Conservation (phyloP, 169 alveolate species). For the Plasmodium coatneyi region DNA sequence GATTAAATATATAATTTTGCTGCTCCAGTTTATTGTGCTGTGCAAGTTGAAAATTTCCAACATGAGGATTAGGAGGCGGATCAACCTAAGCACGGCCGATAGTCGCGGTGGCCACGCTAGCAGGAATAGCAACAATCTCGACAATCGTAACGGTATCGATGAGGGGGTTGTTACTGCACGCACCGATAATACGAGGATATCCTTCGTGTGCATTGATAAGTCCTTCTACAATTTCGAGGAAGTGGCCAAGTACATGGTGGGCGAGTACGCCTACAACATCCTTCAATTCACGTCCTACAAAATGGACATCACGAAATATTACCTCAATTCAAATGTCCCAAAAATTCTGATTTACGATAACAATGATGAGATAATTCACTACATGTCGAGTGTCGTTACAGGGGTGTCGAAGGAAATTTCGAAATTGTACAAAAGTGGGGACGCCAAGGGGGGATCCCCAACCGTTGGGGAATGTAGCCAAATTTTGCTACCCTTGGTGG, state of each 20-base stretch:
- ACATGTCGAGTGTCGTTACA: constrained; percentile 56
- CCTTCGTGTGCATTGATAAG: constrained; percentile 63
- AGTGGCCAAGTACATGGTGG: constrained; percentile 73
- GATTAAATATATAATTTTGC: constrained; percentile 12
- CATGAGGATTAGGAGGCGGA: constrained; percentile 14
- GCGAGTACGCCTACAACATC: constrained; percentile 68
- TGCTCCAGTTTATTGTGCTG: constrained; percentile 37
- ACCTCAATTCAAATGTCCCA: constrained; percentile 49
- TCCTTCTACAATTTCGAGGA: constrained; percentile 65
- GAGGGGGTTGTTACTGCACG: background rate
- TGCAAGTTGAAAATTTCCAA: constrained; percentile 32
- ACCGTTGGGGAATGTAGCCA: background rate
- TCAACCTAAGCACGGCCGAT: background rate
- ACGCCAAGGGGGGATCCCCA: background rate
- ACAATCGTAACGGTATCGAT: background rate
- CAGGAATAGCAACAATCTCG: background rate
- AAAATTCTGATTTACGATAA: constrained; percentile 67
- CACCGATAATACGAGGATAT: background rate
- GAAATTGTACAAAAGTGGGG: constrained; percentile 38
- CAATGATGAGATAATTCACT: constrained; percentile 71
- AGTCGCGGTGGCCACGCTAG: background rate
- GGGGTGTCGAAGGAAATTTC: constrained; percentile 71
- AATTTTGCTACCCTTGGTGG: background rate
- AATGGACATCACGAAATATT: constrained; percentile 69
- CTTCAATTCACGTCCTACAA: constrained; percentile 64